These are phyloP conservation scores for Amaranthus tricolor DNA, from an alignment of 179 eudicot genomes.

Conservation along the genomic window DNA sequence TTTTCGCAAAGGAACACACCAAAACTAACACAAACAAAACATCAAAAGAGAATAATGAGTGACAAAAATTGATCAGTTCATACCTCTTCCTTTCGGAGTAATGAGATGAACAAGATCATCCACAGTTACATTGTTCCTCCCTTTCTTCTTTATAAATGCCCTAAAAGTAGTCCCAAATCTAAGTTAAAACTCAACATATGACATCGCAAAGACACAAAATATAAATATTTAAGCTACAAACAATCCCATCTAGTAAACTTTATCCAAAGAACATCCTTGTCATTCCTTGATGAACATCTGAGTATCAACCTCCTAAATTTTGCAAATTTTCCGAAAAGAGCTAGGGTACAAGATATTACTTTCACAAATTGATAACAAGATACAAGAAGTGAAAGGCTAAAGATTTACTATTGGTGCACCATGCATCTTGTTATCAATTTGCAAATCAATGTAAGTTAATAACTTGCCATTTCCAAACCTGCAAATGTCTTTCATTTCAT, in stretches of 20 bases:
- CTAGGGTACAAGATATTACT: not conserved
- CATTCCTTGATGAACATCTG: not conserved
- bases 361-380: not conserved
- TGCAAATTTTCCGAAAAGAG: not conserved
- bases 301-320: not conserved
- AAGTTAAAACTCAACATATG: conserved; percentile 3
- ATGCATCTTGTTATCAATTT: too few relatives aligned
- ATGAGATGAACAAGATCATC: conserved; percentile 71
- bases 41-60: not conserved
- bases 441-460: too few relatives aligned
- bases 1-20: conserved; percentile 10
- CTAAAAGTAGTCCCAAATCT: conserved; percentile 28
- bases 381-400: too few relatives aligned
- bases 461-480: conserved; percentile 36
- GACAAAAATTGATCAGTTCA: not conserved
- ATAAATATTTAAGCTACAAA: not conserved
- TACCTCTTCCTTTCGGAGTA: conserved; percentile 88
- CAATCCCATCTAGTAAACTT: not conserved
- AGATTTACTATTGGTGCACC: too few relatives aligned
- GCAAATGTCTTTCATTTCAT: conserved; percentile 83
- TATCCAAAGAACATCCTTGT: not conserved
- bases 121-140: conserved; percentile 76
- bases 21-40: not conserved
- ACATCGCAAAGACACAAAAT: not conserved
- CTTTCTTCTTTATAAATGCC: conserved; percentile 65